Evolutionary conservation across 441 rosid species (phyloP).

Genomic region (Populus hybrid): DNA sequence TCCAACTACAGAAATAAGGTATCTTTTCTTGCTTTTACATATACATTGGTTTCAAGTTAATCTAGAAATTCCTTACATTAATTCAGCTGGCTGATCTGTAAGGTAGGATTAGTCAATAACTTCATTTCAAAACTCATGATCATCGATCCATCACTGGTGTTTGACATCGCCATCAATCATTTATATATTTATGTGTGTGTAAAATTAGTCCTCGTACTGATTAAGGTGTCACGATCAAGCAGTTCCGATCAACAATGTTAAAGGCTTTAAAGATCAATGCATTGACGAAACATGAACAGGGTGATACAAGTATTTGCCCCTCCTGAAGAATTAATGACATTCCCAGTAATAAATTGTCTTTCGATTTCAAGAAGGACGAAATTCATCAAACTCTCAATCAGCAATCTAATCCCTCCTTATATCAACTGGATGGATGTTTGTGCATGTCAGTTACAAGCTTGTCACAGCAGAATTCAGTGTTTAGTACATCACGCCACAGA

Average conservation of each 20-base stretch:
- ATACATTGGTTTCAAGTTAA: background rate
- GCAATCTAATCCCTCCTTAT: background rate
- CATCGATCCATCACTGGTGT: background rate
- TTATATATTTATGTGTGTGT: background rate
- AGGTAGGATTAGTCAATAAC: too few relatives aligned
- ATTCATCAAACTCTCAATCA: background rate
- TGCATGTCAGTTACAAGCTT: background rate
- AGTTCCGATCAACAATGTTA: background rate
- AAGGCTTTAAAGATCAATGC: background rate
- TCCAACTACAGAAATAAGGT: background rate
- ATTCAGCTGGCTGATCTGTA: too few relatives aligned
- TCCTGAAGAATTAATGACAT: background rate
- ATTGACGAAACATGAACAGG: background rate
- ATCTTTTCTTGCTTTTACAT: too few relatives aligned
- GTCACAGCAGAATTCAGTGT: too few relatives aligned
- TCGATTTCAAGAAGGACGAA: background rate
- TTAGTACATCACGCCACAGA: too few relatives aligned
- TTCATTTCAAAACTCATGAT: background rate
- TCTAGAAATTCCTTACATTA: too few relatives aligned
- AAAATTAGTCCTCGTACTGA: background rate
- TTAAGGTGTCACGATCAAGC: background rate
- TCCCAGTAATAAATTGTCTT: background rate
- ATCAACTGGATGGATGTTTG: background rate
- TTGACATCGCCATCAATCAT: conserved; percentile 6
- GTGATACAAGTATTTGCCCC: background rate